Evolutionary conservation across 2,329 filamentous ascomycete species (phyloP), one percentile per base, ranked within the genome.

Genomic region (Fusarium siculi): DNA sequence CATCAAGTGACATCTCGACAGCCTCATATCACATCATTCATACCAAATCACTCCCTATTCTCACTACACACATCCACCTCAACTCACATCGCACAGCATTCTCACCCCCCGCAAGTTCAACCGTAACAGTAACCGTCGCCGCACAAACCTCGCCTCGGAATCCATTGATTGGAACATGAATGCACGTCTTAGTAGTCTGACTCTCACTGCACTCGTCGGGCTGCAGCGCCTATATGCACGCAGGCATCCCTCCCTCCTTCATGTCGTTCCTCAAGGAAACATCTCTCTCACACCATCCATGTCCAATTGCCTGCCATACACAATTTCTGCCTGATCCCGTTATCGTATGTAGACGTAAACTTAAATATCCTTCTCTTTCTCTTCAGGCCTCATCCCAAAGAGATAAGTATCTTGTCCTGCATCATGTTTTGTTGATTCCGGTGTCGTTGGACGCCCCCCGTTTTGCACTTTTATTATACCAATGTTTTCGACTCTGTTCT

Each of bases 221-320:
- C 65, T 75, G 75, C 73, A 76, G 69, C 63, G 70, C 70, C 72
- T 54, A 76, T 71, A 77, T 77, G 74, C 75, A 76, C 39, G 55
- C 44, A 60, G 58, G 11, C 37, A 12, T 21, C 19, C 37, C 37
- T 39, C 71, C 64, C 54, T 18, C 70, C 68, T 64, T 63, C 55
- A 70, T 61, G 66, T 60, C 25, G 63, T 74, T 61, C 36, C 63
- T 67, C 56, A 43, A 63, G 53, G 44, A 63, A 55, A 42, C 57
- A 32, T 65, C 15, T 59, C 60, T 65, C 65, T 64, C 74, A 64
- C 69, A 64, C 73, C 66, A 74, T 74, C 73, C 66, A 74, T 74
- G 61, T 42, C 40, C 23, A 44, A 54, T 40, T 49, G 23, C 50
- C 8, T 42, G 23, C 34, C 34, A 50, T 68, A 49, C 44, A 47